Evolutionary conservation across 192 early-diverging fungal genomes (phyloP).

Genomic region (Rhizophagus clarus): DNA sequence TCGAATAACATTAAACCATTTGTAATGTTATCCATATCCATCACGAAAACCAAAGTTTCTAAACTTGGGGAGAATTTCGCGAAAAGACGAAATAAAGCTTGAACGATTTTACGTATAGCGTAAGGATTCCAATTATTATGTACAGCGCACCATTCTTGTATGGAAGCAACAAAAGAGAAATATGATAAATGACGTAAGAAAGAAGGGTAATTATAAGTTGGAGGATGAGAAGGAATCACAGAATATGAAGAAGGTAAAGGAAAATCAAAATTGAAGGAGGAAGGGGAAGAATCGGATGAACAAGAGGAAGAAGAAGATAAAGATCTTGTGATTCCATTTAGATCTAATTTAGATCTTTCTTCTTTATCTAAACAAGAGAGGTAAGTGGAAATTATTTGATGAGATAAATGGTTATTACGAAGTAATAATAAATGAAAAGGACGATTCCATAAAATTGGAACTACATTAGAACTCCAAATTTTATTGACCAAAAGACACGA

Average conservation of each 20-base stretch:
- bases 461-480: slow-evolving; percentile 10
- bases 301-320: background rate
- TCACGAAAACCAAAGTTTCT: background rate
- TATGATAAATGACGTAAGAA: slow-evolving; percentile 1
- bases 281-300: background rate
- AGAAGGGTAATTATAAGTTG: slow-evolving; percentile 7
- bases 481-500: slow-evolving; percentile 14
- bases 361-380: background rate
- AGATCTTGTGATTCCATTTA: background rate
- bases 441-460: slow-evolving; percentile 7
- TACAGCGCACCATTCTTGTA: slow-evolving; percentile 9
- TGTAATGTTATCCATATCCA: background rate
- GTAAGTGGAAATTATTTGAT: slow-evolving; percentile 1
- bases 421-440: slow-evolving; percentile 8
- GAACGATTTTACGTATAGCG: background rate
- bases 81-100: slow-evolving; percentile 12
- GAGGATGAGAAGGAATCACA: background rate
- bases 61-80: background rate
- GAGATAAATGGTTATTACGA: background rate
- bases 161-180: background rate
- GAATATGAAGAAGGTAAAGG: background rate
- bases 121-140: slow-evolving; percentile 5
- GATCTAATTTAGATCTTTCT: background rate
- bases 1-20: background rate
- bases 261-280: background rate